Evolutionary conservation across 192 early-diverging fungal species (phyloP), one percentile per base, ranked within the genome.

Genomic region (Spizellomyces sp.): DNA sequence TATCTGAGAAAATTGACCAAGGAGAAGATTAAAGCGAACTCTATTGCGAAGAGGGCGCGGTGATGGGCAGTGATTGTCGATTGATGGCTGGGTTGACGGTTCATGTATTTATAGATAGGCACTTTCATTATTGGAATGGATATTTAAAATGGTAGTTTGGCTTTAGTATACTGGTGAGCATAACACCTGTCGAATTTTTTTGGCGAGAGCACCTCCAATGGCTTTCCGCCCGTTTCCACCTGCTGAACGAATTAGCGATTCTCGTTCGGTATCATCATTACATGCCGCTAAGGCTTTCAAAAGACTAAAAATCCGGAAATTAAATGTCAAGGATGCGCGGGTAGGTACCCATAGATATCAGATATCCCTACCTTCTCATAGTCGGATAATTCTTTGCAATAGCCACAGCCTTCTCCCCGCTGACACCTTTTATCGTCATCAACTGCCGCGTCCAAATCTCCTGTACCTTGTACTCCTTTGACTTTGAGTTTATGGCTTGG

Each of bases 381-480:
- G 95, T 97, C 10, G 83, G 86, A 69, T 90, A 97, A 19, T 60
- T 79, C 41, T 75, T 74, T 1, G 81, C 86, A 45, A 99, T 82
- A n/a, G 88, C 81, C 41, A 80, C 52, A 0, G 95, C 97, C 76
- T 96, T 96, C 70, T 98, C 95, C 0, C 78, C 82, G 66, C 90
- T 92, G 19, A 98, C 74, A 21, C 96, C 96, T 52, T 87, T 85
- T 55, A 95, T 76, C 1, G 89, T 87, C 90, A 94, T 88, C 36
- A 99, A 81, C 86, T 97, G 93, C 52, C 89, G 82, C 47, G 89
- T 77, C 79, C 93, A 96, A 4, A 93, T 78, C 58, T 97, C 95
- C 19, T 86, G 80, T 2, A 93, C 82, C 0, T 83, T 83, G n/a
- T 92, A 73, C 4, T 87, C 77, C 15, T 84, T 84, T 7, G 85